A percentile compares a stretch with the other conserved stretches of the same genome.
Evolutionary conservation across 1,284 basidiomycete species (phyloP).

Genomic region (Moniliella sp.): DNA sequence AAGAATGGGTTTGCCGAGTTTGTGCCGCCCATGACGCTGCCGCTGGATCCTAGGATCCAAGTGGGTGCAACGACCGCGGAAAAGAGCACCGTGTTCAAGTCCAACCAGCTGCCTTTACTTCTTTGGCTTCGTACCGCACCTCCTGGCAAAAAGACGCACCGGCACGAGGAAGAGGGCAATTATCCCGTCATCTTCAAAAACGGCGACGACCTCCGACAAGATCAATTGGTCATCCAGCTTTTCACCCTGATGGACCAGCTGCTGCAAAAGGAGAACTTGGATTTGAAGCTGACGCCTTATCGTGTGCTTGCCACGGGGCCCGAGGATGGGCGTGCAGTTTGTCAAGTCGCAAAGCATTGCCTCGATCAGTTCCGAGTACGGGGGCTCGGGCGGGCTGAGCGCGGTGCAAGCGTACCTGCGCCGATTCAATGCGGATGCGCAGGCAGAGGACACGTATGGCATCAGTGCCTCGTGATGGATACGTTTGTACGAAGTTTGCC

Average conservation of each 20-base stretch:
- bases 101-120: constrained; percentile 74
- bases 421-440: constrained; percentile 79
- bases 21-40: constrained; percentile 39
- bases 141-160: background rate
- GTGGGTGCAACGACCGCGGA: constrained; percentile 69
- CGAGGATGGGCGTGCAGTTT: constrained; percentile 75
- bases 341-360: constrained; percentile 86
- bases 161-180: background rate
- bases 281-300: constrained; percentile 76
- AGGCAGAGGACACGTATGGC: constrained; percentile 71
- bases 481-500: constrained; percentile 92
- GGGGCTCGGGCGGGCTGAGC: constrained; percentile 64
- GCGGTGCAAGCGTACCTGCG: constrained; percentile 58
- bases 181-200: constrained; percentile 96
- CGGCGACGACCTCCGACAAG: constrained; percentile 91
- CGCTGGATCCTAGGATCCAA: constrained; percentile 61
- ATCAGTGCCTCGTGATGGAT: constrained; percentile 77
- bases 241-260: constrained; percentile 92
- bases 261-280: constrained; percentile 78
- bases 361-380: constrained; percentile 51
- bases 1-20: constrained; percentile 45
- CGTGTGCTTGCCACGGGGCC: constrained; percentile 79
- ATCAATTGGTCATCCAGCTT: constrained; percentile 85
- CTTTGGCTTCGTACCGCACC: constrained; percentile 58
- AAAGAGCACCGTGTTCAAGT: constrained; percentile 87